A percentile compares a stretch with the other conserved stretches of the same genome.
Conservation (phyloP, 73 alveolate species). For the Tetrahymena elliotti region DNA sequence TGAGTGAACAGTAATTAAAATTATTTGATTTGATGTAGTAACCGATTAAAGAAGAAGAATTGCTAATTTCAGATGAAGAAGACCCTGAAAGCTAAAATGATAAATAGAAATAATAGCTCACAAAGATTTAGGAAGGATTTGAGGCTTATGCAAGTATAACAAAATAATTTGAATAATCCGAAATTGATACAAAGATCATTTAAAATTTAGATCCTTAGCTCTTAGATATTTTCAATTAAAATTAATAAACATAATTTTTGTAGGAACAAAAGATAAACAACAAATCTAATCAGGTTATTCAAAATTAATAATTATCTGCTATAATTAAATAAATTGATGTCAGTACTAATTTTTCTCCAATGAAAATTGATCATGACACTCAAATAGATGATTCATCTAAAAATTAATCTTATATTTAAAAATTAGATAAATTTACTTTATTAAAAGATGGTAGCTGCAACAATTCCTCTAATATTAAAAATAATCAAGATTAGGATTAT, state of each 20-base stretch:
- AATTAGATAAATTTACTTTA: background rate
- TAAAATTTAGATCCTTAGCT: background rate
- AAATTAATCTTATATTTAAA: background rate
- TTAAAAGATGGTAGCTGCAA: too few relatives aligned
- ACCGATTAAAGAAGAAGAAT: background rate
- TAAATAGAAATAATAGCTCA: background rate
- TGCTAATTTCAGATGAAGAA: too few relatives aligned
- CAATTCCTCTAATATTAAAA: too few relatives aligned
- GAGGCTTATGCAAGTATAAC: background rate
- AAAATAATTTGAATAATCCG: background rate
- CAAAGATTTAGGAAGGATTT: background rate
- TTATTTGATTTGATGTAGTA: too few relatives aligned
- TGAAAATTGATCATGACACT: background rate
- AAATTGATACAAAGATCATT: background rate
- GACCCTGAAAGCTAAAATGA: background rate
- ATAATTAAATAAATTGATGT: background rate
- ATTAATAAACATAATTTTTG: background rate
- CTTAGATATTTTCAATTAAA: too few relatives aligned
- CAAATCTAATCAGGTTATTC: too few relatives aligned
- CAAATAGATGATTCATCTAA: background rate
- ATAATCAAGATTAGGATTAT: background rate
- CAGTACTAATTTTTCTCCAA: background rate
- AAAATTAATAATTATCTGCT: background rate
- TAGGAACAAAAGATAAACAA: background rate
- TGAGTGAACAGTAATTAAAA: background rate